Evolutionary conservation across 2,329 filamentous ascomycete genomes (phyloP).

Genomic region (Verticillium tricorpus): DNA sequence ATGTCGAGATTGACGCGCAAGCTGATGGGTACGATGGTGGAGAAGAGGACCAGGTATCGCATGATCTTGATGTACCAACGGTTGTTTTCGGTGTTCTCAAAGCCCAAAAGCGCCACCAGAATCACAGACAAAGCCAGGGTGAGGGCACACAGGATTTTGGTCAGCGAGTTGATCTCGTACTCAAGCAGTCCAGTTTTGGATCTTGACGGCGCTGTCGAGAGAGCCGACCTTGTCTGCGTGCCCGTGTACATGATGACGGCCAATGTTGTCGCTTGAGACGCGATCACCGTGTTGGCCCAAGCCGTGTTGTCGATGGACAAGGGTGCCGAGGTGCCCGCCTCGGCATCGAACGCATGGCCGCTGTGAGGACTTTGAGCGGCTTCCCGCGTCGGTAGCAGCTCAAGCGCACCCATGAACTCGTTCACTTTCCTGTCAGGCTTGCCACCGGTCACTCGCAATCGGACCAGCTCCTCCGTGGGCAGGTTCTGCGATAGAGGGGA

Average conservation of each 20-base stretch:
- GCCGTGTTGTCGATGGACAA: conserved; percentile 95
- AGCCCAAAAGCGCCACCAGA: conserved; percentile 82
- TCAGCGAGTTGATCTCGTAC: conserved; percentile 93
- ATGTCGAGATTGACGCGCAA: conserved; percentile 94
- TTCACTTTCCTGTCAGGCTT: conserved; percentile 94
- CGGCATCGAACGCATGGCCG: conserved; percentile 18
- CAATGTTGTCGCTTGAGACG: conserved; percentile 83
- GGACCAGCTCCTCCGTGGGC: conserved; percentile 64
- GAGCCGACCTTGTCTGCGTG: conserved; percentile 84
- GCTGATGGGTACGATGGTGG: conserved; percentile 98
- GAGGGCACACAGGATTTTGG: conserved; percentile 89
- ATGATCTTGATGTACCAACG: conserved; percentile 96
- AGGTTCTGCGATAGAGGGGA: conserved; percentile 83
- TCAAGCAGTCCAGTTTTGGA: conserved; percentile 93
- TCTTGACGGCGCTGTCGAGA: conserved; percentile 86
- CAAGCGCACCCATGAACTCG: conserved; percentile 86
- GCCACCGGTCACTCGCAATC: conserved; percentile 70
- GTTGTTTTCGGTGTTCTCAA: conserved; percentile 60
- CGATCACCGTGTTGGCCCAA: conserved; percentile 97
- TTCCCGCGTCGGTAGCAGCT: conserved; percentile 57
- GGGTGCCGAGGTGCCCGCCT: conserved; percentile 55
- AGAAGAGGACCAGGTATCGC: conserved; percentile 96
- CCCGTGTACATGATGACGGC: conserved; percentile 94
- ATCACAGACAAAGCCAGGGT: conserved; percentile 83
- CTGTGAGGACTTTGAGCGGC: conserved; percentile 40